Evolutionary conservation across 2,329 filamentous ascomycete genomes (phyloP).

Genomic region (Claviceps spartinae): DNA sequence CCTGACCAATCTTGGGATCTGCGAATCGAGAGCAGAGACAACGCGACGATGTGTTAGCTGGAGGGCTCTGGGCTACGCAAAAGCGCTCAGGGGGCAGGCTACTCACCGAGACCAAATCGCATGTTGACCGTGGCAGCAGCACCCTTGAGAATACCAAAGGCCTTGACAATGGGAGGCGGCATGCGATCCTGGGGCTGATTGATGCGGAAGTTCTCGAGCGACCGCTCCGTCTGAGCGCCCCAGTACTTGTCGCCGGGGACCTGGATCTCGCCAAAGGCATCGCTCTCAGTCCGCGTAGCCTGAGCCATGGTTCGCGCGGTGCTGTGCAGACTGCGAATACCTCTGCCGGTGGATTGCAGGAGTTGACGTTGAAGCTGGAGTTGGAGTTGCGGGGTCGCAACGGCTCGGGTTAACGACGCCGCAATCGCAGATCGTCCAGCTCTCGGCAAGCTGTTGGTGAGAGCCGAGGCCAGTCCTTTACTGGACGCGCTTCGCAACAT

Average conservation of each 20-base stretch:
- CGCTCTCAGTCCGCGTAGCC: slow-evolving; percentile 70
- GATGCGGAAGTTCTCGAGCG: slow-evolving; percentile 95
- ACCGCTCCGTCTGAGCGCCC: slow-evolving; percentile 95
- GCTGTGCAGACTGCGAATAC: slow-evolving; percentile 7
- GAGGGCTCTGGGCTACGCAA: no score
- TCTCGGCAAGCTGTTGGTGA: neutral
- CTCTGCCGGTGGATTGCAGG: slow-evolving; percentile 1
- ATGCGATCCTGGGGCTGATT: slow-evolving; percentile 98
- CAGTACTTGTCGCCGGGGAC: slow-evolving; percentile 91
- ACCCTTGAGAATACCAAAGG: slow-evolving; percentile 94
- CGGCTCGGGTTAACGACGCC: neutral
- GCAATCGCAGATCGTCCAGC: neutral
- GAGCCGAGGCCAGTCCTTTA: slow-evolving; percentile 2
- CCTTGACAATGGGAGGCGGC: slow-evolving; percentile 81
- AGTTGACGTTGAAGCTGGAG: neutral
- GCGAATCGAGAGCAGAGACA: neutral
- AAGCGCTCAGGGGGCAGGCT: no score
- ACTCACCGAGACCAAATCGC: slow-evolving; percentile 67
- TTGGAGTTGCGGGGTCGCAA: slow-evolving; percentile 3
- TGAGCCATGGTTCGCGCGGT: slow-evolving; percentile 10
- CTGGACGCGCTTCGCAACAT: slow-evolving; percentile 4
- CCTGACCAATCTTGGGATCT: slow-evolving; percentile 66
- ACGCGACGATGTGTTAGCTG: no score
- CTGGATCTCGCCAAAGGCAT: slow-evolving; percentile 95
- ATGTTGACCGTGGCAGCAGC: slow-evolving; percentile 94